Evolutionary conservation across 1,284 basidiomycete species (phyloP).

Genomic region (Agaricales sp.): DNA sequence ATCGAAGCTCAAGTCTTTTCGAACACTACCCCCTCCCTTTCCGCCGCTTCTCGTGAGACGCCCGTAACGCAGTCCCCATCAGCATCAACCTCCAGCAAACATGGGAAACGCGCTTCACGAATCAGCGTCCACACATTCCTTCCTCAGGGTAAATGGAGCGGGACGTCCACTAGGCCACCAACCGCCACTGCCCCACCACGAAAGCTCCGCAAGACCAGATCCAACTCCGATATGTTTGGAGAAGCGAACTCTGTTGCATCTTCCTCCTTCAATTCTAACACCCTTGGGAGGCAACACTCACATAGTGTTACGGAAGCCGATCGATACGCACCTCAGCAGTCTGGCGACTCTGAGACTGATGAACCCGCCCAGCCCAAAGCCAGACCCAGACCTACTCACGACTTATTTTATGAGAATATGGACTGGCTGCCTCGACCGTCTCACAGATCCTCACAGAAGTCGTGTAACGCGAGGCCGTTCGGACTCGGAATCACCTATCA

Average conservation of each 20-base stretch:
- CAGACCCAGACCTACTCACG: constrained; percentile 22
- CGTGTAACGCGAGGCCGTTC: constrained; percentile 34
- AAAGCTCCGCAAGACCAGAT: constrained; percentile 58
- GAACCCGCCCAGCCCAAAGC: constrained; percentile 6
- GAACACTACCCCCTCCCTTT: constrained; percentile 2
- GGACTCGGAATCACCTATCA: constrained; percentile 53
- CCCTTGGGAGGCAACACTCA: constrained; percentile 52
- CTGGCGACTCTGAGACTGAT: constrained; percentile 13
- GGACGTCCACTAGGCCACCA: constrained; percentile 13
- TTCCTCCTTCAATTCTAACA: constrained; percentile 17
- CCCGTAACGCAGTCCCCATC: constrained; percentile 12
- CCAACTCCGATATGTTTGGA: constrained; percentile 52
- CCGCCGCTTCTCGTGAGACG: constrained; percentile 6
- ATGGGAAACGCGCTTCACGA: constrained; percentile 42
- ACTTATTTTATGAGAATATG: constrained; percentile 60
- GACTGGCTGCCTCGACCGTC: constrained; percentile 35
- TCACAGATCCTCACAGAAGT: not conserved
- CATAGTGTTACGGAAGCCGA: constrained; percentile 71
- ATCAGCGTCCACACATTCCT: constrained; percentile 61
- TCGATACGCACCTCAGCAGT: constrained; percentile 25
- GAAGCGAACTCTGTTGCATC: constrained; percentile 12
- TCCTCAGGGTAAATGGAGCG: constrained; percentile 36
- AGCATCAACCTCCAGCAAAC: constrained; percentile 15
- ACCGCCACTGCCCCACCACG: constrained; percentile 25
- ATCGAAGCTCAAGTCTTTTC: constrained; percentile 9